A percentile compares a stretch with the other conserved stretches of the same genome.
Evolutionary conservation across 2,329 filamentous ascomycete species (phyloP).

Genomic region (Alternaria metachromatica): DNA sequence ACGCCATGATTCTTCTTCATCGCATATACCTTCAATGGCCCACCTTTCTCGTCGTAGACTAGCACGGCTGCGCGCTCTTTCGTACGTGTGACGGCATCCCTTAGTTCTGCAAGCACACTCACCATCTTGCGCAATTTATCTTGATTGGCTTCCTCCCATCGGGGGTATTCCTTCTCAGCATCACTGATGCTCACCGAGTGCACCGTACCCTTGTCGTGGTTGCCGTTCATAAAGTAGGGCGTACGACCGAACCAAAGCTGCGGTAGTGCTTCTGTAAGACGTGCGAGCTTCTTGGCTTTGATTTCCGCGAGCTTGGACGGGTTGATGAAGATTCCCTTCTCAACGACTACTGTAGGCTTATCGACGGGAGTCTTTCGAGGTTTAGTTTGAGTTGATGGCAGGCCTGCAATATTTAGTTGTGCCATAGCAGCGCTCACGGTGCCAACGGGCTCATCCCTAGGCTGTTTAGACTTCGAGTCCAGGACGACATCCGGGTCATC

Average conservation of each 20-base stretch:
- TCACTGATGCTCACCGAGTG: slow-evolving; percentile 8
- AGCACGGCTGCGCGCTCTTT: slow-evolving; percentile 15
- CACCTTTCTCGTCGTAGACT: slow-evolving; percentile 18
- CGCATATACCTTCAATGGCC: slow-evolving; percentile 12
- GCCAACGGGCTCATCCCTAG: slow-evolving; percentile 5
- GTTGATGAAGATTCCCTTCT: slow-evolving; percentile 5
- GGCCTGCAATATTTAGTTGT: neutral
- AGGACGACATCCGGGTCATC: slow-evolving; percentile 1
- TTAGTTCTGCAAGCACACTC: slow-evolving; percentile 20
- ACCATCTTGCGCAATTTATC: slow-evolving; percentile 24
- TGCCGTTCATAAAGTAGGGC: slow-evolving; percentile 23
- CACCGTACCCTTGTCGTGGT: slow-evolving; percentile 18
- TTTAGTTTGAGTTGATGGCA: neutral
- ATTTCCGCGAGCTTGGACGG: slow-evolving; percentile 23
- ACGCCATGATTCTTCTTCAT: slow-evolving; percentile 8
- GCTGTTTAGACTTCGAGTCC: neutral
- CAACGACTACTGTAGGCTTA: neutral
- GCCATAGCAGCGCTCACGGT: slow-evolving; percentile 4
- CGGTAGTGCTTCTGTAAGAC: slow-evolving; percentile 11
- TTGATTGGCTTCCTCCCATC: slow-evolving; percentile 26
- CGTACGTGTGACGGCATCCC: neutral
- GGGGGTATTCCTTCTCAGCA: slow-evolving; percentile 5
- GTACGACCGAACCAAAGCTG: slow-evolving; percentile 34
- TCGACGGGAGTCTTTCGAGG: neutral
- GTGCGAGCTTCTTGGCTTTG: slow-evolving; percentile 15